Conservation (phyloP, 2,329 filamentous ascomycete species). For the Orbilia quercus region DNA sequence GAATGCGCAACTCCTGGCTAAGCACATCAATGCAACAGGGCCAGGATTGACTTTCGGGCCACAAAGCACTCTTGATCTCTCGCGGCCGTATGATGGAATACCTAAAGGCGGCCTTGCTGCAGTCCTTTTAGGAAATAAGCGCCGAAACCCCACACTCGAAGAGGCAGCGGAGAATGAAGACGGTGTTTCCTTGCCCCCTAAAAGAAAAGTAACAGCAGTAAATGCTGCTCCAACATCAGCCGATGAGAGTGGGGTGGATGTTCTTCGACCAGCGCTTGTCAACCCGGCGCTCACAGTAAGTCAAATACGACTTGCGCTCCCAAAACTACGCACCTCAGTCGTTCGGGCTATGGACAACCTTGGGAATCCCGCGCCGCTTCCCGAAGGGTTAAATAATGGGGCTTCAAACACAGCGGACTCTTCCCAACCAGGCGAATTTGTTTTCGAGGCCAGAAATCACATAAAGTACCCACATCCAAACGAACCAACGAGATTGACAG, state of each 20-base stretch:
- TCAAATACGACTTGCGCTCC: conserved; percentile 86
- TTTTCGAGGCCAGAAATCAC: conserved; percentile 91
- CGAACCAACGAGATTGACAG: conserved; percentile 85
- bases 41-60: conserved; percentile 64
- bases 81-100: conserved; percentile 91
- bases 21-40: conserved; percentile 57
- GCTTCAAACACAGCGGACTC: conserved; percentile 61
- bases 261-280: conserved; percentile 84
- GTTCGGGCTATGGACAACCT: conserved; percentile 77
- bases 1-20: conserved; percentile 59
- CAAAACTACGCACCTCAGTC: conserved; percentile 84
- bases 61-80: conserved; percentile 86
- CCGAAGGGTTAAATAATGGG: conserved; percentile 56
- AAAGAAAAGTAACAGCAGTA: conserved; percentile 70
- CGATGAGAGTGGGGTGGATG: conserved; percentile 82
- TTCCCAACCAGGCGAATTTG: conserved; percentile 68
- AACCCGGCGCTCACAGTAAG: conserved; percentile 84
- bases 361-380: conserved; percentile 60
- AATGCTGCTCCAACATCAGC: conserved; percentile 78
- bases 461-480: conserved; percentile 71
- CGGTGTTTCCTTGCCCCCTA: conserved; percentile 65
- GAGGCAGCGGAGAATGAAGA: conserved; percentile 77
- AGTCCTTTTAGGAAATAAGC: conserved; percentile 91
- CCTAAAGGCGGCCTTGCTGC: conserved; percentile 88
- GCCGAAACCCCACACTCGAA: conserved; percentile 79